Conservation (phyloP, 495 filamentous ascomycete genomes). For the Annulohypoxylon nitens region DNA sequence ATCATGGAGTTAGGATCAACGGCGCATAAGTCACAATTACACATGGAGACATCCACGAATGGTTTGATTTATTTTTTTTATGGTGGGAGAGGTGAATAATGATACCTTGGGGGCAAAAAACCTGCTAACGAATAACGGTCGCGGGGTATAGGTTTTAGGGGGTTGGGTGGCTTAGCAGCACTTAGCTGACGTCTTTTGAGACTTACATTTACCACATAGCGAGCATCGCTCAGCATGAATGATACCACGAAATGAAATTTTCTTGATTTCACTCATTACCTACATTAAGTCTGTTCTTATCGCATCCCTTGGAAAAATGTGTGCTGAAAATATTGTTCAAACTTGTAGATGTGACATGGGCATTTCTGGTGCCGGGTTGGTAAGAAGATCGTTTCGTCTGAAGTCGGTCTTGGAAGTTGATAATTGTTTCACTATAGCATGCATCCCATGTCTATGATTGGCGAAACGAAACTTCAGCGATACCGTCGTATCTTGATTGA, state of each 20-base stretch:
- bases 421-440: conserved; percentile 44
- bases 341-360: conserved; percentile 24
- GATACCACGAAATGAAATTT: conserved; percentile 41
- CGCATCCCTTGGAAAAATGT: conserved; percentile 12
- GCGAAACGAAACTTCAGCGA: conserved; percentile 40
- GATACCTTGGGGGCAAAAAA: conserved; percentile 42
- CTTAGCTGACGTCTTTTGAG: conserved; percentile 28
- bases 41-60: conserved; percentile 3
- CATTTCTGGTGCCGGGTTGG: conserved; percentile 14
- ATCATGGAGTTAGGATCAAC: conserved; percentile 34
- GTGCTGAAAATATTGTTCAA: conserved; percentile 10
- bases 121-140: conserved; percentile 40
- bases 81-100: conserved; percentile 14
- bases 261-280: conserved; percentile 15
- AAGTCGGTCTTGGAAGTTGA: conserved; percentile 24
- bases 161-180: conserved; percentile 18
- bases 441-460: conserved; percentile 35
- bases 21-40: conserved; percentile 29
- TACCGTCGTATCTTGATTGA: conserved; percentile 30
- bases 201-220: conserved; percentile 18
- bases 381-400: conserved; percentile 40
- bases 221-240: conserved; percentile 37
- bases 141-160: conserved; percentile 14
- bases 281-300: conserved; percentile 14
- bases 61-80: conserved; percentile 26